Conservation (phyloP, 1,284 basidiomycete species). For the Marasmius fiardii region DNA sequence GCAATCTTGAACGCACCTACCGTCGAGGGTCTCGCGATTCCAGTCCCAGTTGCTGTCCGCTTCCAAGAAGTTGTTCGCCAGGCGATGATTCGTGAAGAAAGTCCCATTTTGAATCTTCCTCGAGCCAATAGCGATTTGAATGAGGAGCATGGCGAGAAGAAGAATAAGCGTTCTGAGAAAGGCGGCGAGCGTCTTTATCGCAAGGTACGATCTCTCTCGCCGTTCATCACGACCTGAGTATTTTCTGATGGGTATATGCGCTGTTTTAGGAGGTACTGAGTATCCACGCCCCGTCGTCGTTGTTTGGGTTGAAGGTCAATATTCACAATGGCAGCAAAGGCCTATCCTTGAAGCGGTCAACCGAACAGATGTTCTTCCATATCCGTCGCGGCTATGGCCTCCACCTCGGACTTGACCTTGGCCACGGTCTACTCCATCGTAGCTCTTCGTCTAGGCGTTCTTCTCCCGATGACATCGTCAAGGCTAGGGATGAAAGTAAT, state of each 20-base stretch:
- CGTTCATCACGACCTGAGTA: neutral
- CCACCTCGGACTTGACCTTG: constrained; percentile 13
- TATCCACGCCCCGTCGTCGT: too few relatives aligned
- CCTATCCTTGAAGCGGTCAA: neutral
- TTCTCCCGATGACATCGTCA: neutral
- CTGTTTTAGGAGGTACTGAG: neutral
- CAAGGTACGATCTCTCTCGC: neutral
- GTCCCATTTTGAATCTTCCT: constrained; percentile 11
- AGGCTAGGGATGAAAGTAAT: neutral
- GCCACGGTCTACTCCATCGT: constrained; percentile 18
- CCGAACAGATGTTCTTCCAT: neutral
- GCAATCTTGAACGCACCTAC: constrained; percentile 27
- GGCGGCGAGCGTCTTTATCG: neutral
- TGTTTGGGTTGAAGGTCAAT: neutral
- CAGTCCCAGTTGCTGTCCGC: constrained; percentile 24
- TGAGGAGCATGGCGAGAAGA: neutral
- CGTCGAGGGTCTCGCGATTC: constrained; percentile 35
- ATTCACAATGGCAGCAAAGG: neutral
- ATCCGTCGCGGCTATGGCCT: neutral
- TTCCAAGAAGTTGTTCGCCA: neutral
- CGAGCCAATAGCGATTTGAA: constrained; percentile 1
- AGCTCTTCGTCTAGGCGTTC: neutral
- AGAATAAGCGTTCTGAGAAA: neutral
- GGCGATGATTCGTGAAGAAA: neutral
- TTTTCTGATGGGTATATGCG: constrained; percentile 11